Evolutionary conservation across 306 rosid species (phyloP), one percentile per base, ranked within the genome.

Genomic region (Castanea crenata): DNA sequence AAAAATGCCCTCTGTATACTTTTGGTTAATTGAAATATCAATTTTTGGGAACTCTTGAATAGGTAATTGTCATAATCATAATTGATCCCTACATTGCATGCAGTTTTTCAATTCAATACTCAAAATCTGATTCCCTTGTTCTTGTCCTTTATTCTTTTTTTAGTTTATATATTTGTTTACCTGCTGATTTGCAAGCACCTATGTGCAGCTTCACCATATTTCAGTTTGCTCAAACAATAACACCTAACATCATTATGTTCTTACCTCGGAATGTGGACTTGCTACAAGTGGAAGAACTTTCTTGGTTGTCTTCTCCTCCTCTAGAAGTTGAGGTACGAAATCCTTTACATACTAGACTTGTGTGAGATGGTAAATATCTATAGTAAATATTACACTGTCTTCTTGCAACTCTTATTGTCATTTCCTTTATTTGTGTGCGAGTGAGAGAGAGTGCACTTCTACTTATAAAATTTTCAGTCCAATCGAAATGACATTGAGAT

Each of bases 251-350:
- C 65, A 77, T 84, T 27, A 76, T 84, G 84, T 80, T 73, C 67
- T 78, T 84, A 52, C 87, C 87, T 9, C 76, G 74, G 73, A 80
- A 77, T 72, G 74, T 72, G 7, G 84, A 84, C 84, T 76, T 77
- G 2, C 49, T n/a, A 15, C 87, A 80, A 41, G 84, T 84, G 11
- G 74, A 74, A 56, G 84, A 80, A 71, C 78, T 84, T 13, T 76
- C 84, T 68, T 80, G 87, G 87, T 25, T 84, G 49, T 84, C 84
- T 57, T 73, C 82, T 84, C 87, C 87, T 59, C 87, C 87, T 31
- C 25, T 84, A 51, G 64, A 68, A 29, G 59, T 80, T 73, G 87
- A 84, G 84, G 84, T 84, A 38, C 11, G 69, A 44, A 25, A 2
- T 18, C 76, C 8, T 44, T 12, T 25, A 79, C 65, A 13, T 56